Evolutionary conservation across 1,139 yeast species (phyloP), one percentile per base, ranked within the genome.

Genomic region (Saccharomyces hybrid): DNA sequence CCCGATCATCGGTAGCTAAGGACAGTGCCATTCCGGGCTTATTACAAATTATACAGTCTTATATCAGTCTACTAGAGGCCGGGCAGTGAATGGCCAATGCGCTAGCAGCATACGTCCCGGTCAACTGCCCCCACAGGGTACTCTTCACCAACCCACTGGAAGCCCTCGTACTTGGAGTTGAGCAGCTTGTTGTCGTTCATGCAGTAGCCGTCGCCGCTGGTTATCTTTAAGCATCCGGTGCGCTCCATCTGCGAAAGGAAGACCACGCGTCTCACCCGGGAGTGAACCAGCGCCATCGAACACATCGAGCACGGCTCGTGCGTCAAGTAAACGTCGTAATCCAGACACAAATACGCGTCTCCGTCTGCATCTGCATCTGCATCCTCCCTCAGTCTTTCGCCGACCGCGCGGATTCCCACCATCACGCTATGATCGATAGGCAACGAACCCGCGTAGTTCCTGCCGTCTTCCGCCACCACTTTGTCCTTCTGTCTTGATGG

Each of bases 241-340:
- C 57, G 55, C 0, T 67, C 61, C 58, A 78, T 75, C 6, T 77
- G 70, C 50, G 75, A 71, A 26, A 88, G 61, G 67, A 84, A 93
- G 1, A 88, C 75, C 44, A 93, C 73, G 55, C 90, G 75, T 12
- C 82, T 78, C 1, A 95, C 78, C 50, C 99, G 76, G 0, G 98
- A 91, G 69, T 95, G 99, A 9, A 91, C 85, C 42, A 95, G 75
- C 0, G 98, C 99, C 99, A 95, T 95, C 7, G 88, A 74, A 66
- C 99, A 95, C 98, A 93, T 95, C 0, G 88, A 80, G 67, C 99
- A 95, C 0, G 99, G 99, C 68, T 95, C 99, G 67, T 90, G 96
- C 0, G 96, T 86, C 1, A 95, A 86, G 65, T 88, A 90, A 0
- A 93, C 90, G 58, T 87, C 83, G 60, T 83, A 78, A 55, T 83